Conservation (phyloP, 257 asterid species). For the Solanum chilense region DNA sequence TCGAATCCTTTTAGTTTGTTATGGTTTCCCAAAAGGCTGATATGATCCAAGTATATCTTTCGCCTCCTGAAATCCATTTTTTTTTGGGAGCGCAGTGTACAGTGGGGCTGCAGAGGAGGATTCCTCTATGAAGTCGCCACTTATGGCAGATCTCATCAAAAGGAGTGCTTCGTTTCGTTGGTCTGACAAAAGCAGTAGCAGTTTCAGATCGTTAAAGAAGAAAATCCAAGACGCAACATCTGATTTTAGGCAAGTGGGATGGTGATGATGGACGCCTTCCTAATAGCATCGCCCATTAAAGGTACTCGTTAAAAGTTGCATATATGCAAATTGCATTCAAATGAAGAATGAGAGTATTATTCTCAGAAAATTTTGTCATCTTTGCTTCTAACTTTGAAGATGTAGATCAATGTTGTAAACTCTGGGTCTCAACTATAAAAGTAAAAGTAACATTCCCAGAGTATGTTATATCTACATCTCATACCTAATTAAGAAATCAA, state of each 20-base stretch:
- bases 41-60: not conserved
- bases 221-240: constrained; percentile 62
- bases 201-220: constrained; percentile 77
- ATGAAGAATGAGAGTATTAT: not conserved
- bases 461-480: not conserved
- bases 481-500: not conserved
- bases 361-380: not conserved
- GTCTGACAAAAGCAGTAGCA: constrained; percentile 66
- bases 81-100: constrained; percentile 43
- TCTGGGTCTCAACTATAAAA: not conserved
- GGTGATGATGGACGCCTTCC: constrained; percentile 1
- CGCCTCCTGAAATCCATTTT: not conserved
- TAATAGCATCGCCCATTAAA: not conserved
- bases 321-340: not conserved
- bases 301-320: not conserved
- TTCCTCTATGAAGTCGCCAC: constrained; percentile 45
- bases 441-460: not conserved
- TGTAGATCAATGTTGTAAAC: not conserved
- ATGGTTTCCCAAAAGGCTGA: not conserved
- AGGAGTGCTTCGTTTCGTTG: constrained; percentile 60
- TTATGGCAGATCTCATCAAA: constrained; percentile 55
- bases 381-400: not conserved
- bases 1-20: not conserved
- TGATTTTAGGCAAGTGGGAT: constrained; percentile 28
- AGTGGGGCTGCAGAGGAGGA: constrained; percentile 43